Percentiles rank a stretch among this genome's conserved stretches.
These are phyloP conservation scores for Aphanomyces euteiches DNA, from an alignment of 352 stramenopile species.

Conservation along the genomic window DNA sequence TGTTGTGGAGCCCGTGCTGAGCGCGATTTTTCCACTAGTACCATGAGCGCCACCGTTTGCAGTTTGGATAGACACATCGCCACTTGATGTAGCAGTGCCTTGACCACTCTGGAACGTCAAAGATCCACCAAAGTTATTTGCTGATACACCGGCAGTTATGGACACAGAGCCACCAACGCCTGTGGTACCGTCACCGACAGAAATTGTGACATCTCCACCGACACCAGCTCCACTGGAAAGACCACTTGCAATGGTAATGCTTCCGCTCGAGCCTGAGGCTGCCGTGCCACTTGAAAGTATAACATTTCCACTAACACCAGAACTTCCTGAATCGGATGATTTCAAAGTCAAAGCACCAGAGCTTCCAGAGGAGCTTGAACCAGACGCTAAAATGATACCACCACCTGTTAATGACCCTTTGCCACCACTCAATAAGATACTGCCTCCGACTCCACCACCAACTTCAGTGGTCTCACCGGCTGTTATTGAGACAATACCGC, in stretches of 20 bases:
- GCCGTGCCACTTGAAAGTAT: conserved; percentile 37
- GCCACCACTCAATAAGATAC: conserved; percentile 31
- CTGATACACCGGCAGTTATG: background rate
- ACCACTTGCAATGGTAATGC: conserved; percentile 33
- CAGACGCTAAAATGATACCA: conserved; percentile 38
- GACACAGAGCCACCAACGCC: background rate
- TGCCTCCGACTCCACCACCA: conserved; percentile 22
- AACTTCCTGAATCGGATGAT: conserved; percentile 5
- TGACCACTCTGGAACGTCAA: conserved; percentile 8
- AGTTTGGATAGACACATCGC: conserved; percentile 20
- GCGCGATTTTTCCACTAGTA: background rate
- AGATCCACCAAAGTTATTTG: conserved; percentile 12
- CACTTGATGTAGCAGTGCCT: background rate
- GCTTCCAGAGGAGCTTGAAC: conserved; percentile 21
- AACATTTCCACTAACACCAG: conserved; percentile 32
- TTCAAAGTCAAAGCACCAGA: conserved; percentile 10
- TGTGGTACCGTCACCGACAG: conserved; percentile 5
- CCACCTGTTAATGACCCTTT: conserved; percentile 37
- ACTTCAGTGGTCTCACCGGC: conserved; percentile 25
- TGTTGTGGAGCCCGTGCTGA: conserved; percentile 26
- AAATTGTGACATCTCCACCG: conserved; percentile 23
- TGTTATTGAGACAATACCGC: conserved; percentile 29
- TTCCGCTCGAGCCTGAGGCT: conserved; percentile 35
- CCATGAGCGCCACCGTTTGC: background rate
- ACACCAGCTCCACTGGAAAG: conserved; percentile 4